Evolutionary conservation across 768 basidiomycete genomes (phyloP).

Genomic region (Tephrocybe sp.): DNA sequence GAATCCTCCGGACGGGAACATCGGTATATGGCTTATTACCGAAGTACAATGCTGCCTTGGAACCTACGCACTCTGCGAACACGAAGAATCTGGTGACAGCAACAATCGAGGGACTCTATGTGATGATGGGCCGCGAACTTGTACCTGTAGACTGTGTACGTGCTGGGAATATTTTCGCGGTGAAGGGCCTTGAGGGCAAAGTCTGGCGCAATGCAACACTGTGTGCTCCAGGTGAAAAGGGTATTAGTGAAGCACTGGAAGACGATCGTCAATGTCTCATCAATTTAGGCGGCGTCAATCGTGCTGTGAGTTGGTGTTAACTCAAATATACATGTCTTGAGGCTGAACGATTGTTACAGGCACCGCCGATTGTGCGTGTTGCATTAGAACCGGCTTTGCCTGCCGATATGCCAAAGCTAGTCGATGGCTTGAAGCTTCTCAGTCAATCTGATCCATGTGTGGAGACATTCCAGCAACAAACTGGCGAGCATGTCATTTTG

Average conservation of each 20-base stretch:
- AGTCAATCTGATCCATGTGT: constrained; percentile 97
- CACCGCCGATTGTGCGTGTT: constrained; percentile 90
- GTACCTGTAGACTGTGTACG: constrained; percentile 76
- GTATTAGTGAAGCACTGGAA: constrained; percentile 32
- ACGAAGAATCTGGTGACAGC: constrained; percentile 55
- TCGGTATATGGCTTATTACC: constrained; percentile 77
- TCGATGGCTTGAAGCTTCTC: constrained; percentile 83
- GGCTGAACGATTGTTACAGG: constrained; percentile 36
- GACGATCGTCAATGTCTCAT: constrained; percentile 53
- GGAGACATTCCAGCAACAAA: constrained; percentile 95
- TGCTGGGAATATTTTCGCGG: constrained; percentile 94
- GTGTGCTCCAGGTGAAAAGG: constrained; percentile 59
- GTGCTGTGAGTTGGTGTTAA: constrained; percentile 44
- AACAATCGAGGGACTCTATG: constrained; percentile 76
- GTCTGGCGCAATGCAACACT: constrained; percentile 91
- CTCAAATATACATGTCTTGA: not conserved
- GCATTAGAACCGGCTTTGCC: constrained; percentile 84
- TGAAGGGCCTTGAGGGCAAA: constrained; percentile 84
- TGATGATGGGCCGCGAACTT: constrained; percentile 98
- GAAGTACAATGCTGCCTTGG: constrained; percentile 70
- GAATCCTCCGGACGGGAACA: constrained; percentile 65
- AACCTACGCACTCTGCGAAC: constrained; percentile 68
- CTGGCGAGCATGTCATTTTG: constrained; percentile 95
- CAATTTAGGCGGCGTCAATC: constrained; percentile 74
- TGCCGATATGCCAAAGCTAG: constrained; percentile 85